phyloP scores from a whole-genome alignment of 2,329 filamentous ascomycete genomes.

The Neopestalotiopsis rosae region DNA sequence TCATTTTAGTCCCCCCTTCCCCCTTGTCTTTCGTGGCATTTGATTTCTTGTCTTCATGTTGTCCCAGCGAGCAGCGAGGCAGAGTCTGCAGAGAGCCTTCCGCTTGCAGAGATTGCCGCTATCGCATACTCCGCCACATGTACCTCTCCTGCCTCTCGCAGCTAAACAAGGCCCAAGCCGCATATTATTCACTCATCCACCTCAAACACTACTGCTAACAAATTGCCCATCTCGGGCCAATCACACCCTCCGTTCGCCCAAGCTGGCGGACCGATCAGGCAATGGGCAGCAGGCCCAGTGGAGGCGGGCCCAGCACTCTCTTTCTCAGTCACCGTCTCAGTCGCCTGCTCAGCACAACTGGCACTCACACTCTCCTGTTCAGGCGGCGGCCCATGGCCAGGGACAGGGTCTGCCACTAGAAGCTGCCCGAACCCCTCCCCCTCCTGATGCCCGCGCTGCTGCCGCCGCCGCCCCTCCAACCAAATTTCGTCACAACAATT shows the following conservation, averaged over 20 bases:
- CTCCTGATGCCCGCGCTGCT: slow-evolving; percentile 29
- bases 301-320: background rate
- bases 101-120: slow-evolving; percentile 15
- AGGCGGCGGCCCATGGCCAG: slow-evolving; percentile 12
- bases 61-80: slow-evolving; percentile 13
- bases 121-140: slow-evolving; percentile 15
- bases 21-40: slow-evolving; percentile 3
- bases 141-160: slow-evolving; percentile 18
- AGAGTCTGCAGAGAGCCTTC: slow-evolving; percentile 18
- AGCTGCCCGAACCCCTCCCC: slow-evolving; percentile 22
- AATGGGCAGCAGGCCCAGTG: background rate
- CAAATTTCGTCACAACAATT: slow-evolving; percentile 21
- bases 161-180: slow-evolving; percentile 6
- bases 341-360: background rate
- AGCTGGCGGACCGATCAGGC: slow-evolving; percentile 18
- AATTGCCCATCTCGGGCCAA: slow-evolving; percentile 17
- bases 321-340: slow-evolving; percentile 1
- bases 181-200: slow-evolving; percentile 13
- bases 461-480: slow-evolving; percentile 28
- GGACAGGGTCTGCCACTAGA: slow-evolving; percentile 8
- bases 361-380: background rate
- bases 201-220: slow-evolving; percentile 1
- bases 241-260: slow-evolving; percentile 16
- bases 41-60: slow-evolving; percentile 14
- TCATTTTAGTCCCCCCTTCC: background rate